Evolutionary conservation across 2,329 filamentous ascomycete genomes (phyloP).

Genomic region (Fusarium redolens): DNA sequence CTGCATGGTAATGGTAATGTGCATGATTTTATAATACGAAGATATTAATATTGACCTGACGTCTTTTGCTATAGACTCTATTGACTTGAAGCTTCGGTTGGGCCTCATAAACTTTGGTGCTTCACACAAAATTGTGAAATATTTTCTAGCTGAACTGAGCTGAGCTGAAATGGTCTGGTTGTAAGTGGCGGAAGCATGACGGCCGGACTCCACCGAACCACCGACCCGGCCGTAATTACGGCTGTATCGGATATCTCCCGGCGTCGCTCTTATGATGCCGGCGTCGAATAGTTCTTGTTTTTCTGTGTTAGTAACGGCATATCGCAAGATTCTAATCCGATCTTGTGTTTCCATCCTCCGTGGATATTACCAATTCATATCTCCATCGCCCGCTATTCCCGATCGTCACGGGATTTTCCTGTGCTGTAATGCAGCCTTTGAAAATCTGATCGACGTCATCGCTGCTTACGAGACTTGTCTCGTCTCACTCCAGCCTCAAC

Average conservation of each 20-base stretch:
- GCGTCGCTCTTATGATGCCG: background rate
- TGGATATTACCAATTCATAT: constrained; percentile 24
- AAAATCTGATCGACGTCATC: constrained; percentile 31
- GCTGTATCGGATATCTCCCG: constrained; percentile 36
- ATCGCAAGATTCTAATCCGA: constrained; percentile 17
- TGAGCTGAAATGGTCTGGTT: background rate
- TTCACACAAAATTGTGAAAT: background rate
- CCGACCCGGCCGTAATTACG: constrained; percentile 44
- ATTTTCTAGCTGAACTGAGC: background rate
- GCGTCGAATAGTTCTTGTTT: constrained; percentile 5
- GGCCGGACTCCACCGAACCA: constrained; percentile 27
- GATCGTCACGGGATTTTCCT: constrained; percentile 20
- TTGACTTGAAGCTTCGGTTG: background rate
- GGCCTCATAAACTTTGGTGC: background rate
- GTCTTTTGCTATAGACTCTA: background rate
- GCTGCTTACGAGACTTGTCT: constrained; percentile 26
- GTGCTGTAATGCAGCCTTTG: background rate
- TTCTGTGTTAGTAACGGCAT: constrained; percentile 4
- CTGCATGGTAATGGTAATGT: constrained; percentile 1
- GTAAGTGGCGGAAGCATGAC: constrained; percentile 20
- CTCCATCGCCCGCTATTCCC: constrained; percentile 13
- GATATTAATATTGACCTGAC: background rate
- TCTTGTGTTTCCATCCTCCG: background rate
- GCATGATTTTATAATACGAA: background rate
- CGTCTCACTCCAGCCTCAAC: constrained; percentile 29